Evolutionary conservation across 345 rosid genomes (phyloP), one percentile per base, ranked within the genome.

Genomic region (Citrus medica): DNA sequence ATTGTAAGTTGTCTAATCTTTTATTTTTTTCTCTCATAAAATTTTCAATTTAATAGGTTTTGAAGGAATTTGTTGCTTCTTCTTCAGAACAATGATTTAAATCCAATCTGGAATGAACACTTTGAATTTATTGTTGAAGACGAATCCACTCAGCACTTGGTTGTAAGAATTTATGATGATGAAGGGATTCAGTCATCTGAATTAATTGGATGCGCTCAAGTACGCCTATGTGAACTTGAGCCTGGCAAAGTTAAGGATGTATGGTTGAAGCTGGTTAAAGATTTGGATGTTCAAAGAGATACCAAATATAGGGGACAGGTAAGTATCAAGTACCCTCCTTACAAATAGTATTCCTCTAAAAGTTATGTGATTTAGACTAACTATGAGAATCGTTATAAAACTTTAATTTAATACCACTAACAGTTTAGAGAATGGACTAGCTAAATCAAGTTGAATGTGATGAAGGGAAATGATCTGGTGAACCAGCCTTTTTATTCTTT

Each of bases 181-280:
- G 99, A 97, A 78, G 99, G 99, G 68, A 67, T 97, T 62, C 98
- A 97, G 82, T 92, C 96, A 62, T 83, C 98, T 78, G 94, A 97
- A 81, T 81, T 93, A 61, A 79, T 97, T 68, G 98, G 99, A 72
- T 97, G 98, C 77, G 92, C 98, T 82, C 96, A 93, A 79, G 84
- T 94, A 77, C 82, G 77, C 59, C 80, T 97, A 83, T 84, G 85
- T 64, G 96, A 89, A 76, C 99, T 97, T 81, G 92, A 90, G 80
- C 98, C 98, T 62, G 99, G 99, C 82, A 97, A 93, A 88, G 98
- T 94, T 82, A 97, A 94, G 86, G 99, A 94, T 88, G 91, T 93
- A 68, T 97, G 99, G 99, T 84, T 97, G 89, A 92, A 92, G 82
- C 86, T 97, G 79, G 98, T 97, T 73, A 97, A 97, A 87, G 99